These are phyloP conservation scores for Zygoascus tannicola DNA, from an alignment of 805 yeast species.

Conservation along the genomic window DNA sequence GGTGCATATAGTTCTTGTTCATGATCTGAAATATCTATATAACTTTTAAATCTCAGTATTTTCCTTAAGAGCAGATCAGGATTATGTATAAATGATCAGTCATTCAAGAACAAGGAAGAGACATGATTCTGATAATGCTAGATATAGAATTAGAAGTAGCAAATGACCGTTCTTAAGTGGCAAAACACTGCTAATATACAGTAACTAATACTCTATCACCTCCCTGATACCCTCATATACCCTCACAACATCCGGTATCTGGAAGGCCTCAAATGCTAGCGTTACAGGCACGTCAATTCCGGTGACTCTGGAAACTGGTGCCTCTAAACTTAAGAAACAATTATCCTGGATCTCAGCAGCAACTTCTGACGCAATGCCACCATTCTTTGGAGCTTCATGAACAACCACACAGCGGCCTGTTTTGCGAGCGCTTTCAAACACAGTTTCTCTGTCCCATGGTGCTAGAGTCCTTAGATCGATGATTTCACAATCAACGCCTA, in stretches of 20 bases:
- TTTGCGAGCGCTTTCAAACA: slow-evolving; percentile 73
- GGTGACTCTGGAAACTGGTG: slow-evolving; percentile 89
- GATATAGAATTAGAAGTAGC: no score
- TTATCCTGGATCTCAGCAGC: slow-evolving; percentile 93
- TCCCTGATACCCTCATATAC: slow-evolving; percentile 24
- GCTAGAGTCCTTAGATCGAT: slow-evolving; percentile 84
- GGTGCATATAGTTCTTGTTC: no score
- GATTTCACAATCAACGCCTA: slow-evolving; percentile 78
- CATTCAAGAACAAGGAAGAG: no score
- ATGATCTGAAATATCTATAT: no score
- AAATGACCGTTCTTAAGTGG: no score
- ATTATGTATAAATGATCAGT: no score
- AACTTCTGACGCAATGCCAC: slow-evolving; percentile 91
- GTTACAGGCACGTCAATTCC: slow-evolving; percentile 98
- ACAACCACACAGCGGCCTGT: slow-evolving; percentile 78
- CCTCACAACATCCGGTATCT: slow-evolving; percentile 70
- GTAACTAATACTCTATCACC: slow-evolving; percentile 19
- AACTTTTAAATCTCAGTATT: no score
- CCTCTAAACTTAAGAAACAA: slow-evolving; percentile 85
- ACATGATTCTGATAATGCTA: no score
- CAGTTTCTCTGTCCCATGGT: slow-evolving; percentile 81
- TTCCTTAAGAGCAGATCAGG: no score
- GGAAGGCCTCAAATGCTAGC: slow-evolving; percentile 88
- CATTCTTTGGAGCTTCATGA: slow-evolving; percentile 86
- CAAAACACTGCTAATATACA: no score